Evolutionary conservation across 2,329 filamentous ascomycete species (phyloP), one percentile per base, ranked within the genome.

Genomic region (Cladosporium sp.): DNA sequence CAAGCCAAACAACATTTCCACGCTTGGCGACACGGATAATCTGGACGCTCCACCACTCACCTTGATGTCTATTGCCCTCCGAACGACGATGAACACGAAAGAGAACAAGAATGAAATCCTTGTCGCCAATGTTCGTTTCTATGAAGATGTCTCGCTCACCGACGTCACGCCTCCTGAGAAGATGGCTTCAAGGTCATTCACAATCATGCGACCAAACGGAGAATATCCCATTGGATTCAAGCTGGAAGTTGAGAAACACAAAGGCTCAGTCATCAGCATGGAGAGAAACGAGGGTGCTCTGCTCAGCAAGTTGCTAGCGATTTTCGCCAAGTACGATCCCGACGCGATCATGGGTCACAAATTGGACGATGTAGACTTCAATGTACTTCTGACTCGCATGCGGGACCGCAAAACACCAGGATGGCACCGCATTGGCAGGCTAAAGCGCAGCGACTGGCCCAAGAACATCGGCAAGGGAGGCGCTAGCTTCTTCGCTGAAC

Each of bases 61-160:
- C 1, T 76, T 99, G n/a, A 97, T 99, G 93, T 97, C 92, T 73
- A 78, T 99, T 62, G 86, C 92, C 7, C 81, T 99, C 69, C 86
- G 94, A 55, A 97, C 92, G 1, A 85, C 87, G 6, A 90, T 96
- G 74, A 97, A 97, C 67, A 82, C 86, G 38, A 93, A 91, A 71
- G 90, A 92, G 57, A 99, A 97, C 77, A 97, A 95, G 76, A 93
- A 97, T 70, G 94, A 99, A 73, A 92, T 99, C 50, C 78, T 99
- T 11, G 85, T 94, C 60, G 90, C 94, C 59, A 97, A 92, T 74
- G 90, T 91, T 37, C 87, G 95, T 66, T 86, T 97, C 34, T 99
- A 97, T 73, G 91, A 96, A 65, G 92, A 95, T 70, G 82, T 99
- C 15, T 88, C 87, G 5, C 82, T 99, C 30, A 89, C 83, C 43